Evolutionary conservation across 2,329 filamentous ascomycete genomes (phyloP), one percentile per base, ranked within the genome.

Genomic region (Verticillium dahliae): DNA sequence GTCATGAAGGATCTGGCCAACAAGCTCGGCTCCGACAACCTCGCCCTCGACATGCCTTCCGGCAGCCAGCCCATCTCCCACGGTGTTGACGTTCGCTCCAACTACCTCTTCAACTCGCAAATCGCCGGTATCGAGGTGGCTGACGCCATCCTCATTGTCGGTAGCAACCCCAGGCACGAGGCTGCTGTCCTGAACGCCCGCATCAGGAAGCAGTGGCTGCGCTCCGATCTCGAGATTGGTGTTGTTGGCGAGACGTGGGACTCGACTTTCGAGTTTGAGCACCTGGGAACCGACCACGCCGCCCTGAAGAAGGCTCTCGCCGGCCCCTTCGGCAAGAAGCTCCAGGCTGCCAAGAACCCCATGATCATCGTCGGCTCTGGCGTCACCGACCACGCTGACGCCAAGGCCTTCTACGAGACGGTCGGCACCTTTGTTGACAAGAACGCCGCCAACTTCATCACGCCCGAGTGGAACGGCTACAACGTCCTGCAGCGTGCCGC

Each of bases 1-100:
- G 94, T 94, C 61, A 91, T 96, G 81, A 99, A 99, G 83, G 95
- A 99, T 71, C 83, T 99, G 67, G 92, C 92, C 70, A 99, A 99
- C 84, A 94, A 89, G 78, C 90, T 99, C 65, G 92, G 92, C 65
- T 98, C 95, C 3, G 95, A 99, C 69, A 99, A 98, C 76, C 82
- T 99, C 64, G 91, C 92, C 65, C 85, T 98, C 55, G 95, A 99
- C 74, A 93, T 93, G 73, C 91, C 92, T 45, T 86, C 87, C 61
- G 95, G 95, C 65, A 89, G 85, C 76, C 81, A 88, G 66, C 95
- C 95, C 14, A 80, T 97, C 65, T 90, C 94, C 39, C 95, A 99
- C 77, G 95, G 95, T 75, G 80, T 97, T 65, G 95, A 99, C 71
- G 85, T 98, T 62, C 91, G 94, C 67, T 91, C 92, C 62, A 99